Conservation (phyloP, 768 basidiomycete genomes). For the Boletus huronensis region DNA sequence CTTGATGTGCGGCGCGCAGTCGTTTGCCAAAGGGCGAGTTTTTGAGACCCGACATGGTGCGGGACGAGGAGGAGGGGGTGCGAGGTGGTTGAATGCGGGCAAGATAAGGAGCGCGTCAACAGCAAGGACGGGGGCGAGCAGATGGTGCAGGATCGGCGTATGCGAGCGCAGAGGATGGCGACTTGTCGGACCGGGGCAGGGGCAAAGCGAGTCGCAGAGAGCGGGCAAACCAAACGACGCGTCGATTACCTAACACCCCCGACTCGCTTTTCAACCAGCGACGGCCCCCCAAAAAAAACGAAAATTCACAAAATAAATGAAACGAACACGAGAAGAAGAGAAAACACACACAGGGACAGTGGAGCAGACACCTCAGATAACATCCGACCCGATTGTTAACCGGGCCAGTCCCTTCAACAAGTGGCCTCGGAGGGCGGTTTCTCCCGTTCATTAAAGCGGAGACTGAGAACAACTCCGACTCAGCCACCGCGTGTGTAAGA, state of each 20-base stretch:
- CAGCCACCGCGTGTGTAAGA: conserved; percentile 8
- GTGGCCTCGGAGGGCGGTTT: neutral
- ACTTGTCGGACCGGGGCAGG: conserved; percentile 20
- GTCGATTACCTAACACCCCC: conserved; percentile 30
- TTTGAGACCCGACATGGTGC: conserved; percentile 68
- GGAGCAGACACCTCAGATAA: neutral
- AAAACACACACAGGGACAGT: neutral
- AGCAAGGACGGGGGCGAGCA: neutral
- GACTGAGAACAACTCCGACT: neutral
- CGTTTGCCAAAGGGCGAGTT: conserved; percentile 85
- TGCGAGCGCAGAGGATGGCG: conserved; percentile 3
- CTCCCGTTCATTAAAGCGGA: conserved; percentile 14
- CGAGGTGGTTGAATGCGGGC: neutral
- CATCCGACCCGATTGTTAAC: conserved; percentile 13
- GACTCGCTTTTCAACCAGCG: conserved; percentile 25
- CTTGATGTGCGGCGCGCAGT: conserved; percentile 67
- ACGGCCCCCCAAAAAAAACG: conserved; percentile 3
- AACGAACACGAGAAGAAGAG: neutral
- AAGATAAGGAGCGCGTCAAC: conserved; percentile 2
- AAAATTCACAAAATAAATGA: conserved; percentile 9
- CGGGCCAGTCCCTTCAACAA: conserved; percentile 5
- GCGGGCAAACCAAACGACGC: conserved; percentile 25
- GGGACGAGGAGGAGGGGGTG: neutral
- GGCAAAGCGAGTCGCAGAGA: conserved; percentile 22
- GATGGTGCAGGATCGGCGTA: neutral